phyloP scores from a whole-genome alignment of 2,329 filamentous ascomycete genomes.

The Hypocreales sp. region DNA sequence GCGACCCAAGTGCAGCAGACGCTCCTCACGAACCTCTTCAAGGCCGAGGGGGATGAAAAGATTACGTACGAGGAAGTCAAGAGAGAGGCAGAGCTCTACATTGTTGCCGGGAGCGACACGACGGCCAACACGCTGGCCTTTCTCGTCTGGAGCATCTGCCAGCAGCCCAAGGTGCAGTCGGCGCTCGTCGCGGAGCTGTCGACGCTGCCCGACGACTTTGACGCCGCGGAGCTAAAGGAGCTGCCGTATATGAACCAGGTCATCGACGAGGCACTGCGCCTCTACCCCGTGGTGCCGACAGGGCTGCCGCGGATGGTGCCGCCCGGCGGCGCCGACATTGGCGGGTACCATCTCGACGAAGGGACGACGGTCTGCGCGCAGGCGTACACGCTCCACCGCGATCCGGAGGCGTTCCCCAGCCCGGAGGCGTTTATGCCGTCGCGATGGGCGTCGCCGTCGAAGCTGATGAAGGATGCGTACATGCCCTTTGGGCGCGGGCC shows the following conservation, averaged over 20 bases:
- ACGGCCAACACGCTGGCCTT: slow-evolving; percentile 32
- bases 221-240: slow-evolving; percentile 6
- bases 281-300: slow-evolving; percentile 23
- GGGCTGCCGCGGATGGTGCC: slow-evolving; percentile 24
- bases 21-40: slow-evolving; percentile 20
- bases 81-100: slow-evolving; percentile 19
- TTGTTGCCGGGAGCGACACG: slow-evolving; percentile 33
- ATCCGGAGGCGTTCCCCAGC: slow-evolving; percentile 17
- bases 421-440: slow-evolving; percentile 12
- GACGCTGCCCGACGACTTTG: slow-evolving; percentile 12
- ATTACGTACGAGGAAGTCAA: slow-evolving; percentile 5
- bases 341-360: slow-evolving; percentile 21
- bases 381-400: slow-evolving; percentile 28
- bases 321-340: slow-evolving; percentile 19
- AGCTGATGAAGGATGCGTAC: slow-evolving; percentile 28
- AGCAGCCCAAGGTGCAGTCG: slow-evolving; percentile 11
- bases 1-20: slow-evolving; percentile 11
- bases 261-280: slow-evolving; percentile 27
- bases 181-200: slow-evolving; percentile 18
- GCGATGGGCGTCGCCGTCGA: slow-evolving; percentile 19
- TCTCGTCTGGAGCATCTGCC: slow-evolving; percentile 21
- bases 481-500: slow-evolving; percentile 35
- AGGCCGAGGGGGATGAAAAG: slow-evolving; percentile 13
- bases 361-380: slow-evolving; percentile 24
- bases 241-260: slow-evolving; percentile 24